A percentile compares a stretch with the other conserved stretches of the same genome.
Conservation (phyloP, 306 rosid genomes). For the Quercus glauca region DNA sequence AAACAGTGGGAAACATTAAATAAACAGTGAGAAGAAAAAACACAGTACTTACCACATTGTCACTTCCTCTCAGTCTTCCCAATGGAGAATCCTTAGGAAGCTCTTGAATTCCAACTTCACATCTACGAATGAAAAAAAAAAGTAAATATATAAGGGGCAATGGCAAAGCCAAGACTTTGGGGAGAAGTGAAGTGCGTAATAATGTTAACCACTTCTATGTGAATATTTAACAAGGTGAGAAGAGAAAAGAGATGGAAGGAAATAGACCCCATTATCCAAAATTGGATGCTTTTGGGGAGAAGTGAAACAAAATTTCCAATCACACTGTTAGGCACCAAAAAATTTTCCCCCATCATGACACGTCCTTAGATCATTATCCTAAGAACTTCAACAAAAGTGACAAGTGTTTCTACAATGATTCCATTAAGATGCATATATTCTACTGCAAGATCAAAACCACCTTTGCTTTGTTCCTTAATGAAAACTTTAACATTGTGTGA, state of each 20-base stretch:
- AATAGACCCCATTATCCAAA: too few relatives aligned
- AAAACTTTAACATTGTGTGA: not conserved
- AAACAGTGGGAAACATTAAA: too few relatives aligned
- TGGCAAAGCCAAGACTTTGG: not conserved
- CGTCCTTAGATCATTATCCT: not conserved
- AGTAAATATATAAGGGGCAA: conserved; percentile 5
- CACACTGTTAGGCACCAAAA: not conserved
- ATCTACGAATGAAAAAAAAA: conserved; percentile 31
- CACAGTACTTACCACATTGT: conserved; percentile 68
- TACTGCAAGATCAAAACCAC: not conserved
- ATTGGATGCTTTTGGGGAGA: too few relatives aligned
- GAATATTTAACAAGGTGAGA: too few relatives aligned
- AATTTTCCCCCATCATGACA: not conserved
- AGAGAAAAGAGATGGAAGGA: too few relatives aligned
- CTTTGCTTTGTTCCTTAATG: not conserved
- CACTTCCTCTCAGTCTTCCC: conserved; percentile 97
- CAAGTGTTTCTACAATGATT: not conserved
- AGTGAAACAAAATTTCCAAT: too few relatives aligned
- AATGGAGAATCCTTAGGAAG: conserved; percentile 69
- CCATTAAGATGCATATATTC: not conserved
- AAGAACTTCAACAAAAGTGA: not conserved
- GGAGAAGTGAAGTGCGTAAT: too few relatives aligned
- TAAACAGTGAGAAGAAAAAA: not conserved
- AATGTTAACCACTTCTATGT: too few relatives aligned
- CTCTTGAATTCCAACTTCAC: conserved; percentile 93